These are phyloP conservation scores for Phytopythium ostracodes DNA, from an alignment of 352 stramenopile species.

Conservation along the genomic window DNA sequence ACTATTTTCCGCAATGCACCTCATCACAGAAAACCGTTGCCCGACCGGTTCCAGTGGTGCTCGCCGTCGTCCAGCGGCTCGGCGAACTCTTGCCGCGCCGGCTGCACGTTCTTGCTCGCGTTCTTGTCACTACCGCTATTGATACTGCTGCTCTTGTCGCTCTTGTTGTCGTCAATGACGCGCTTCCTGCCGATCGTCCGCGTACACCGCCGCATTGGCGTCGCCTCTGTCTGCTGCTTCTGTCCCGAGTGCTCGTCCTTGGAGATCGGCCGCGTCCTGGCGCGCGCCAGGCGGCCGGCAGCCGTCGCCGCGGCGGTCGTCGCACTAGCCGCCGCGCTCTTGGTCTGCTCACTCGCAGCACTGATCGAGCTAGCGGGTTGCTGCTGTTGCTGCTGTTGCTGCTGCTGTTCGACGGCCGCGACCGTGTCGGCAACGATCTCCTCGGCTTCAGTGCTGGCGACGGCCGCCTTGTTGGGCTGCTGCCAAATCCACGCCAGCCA, in stretches of 20 bases:
- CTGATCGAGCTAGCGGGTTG: conserved; percentile 7
- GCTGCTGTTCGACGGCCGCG: conserved; percentile 25
- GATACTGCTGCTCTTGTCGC: not conserved
- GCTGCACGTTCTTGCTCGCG: not conserved
- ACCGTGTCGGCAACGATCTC: conserved; percentile 30
- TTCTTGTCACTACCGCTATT: not conserved
- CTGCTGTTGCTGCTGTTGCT: conserved; percentile 18
- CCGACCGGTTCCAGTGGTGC: conserved; percentile 32
- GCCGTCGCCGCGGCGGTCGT: conserved; percentile 7
- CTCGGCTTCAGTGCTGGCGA: conserved; percentile 9
- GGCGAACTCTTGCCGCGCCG: conserved; percentile 22
- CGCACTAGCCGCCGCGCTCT: not conserved
- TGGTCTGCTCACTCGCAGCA: not conserved
- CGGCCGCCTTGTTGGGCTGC: conserved; percentile 11
- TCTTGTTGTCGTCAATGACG: not conserved
- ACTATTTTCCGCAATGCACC: not conserved
- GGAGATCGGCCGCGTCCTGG: not conserved
- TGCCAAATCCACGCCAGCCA: conserved; percentile 82
- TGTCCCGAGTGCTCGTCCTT: conserved; percentile 7
- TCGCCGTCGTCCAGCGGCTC: conserved; percentile 27
- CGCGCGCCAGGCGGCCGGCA: not conserved
- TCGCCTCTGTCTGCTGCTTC: not conserved
- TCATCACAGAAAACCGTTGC: conserved; percentile 34
- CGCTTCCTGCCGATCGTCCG: not conserved
- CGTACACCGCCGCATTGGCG: not conserved